Percentiles rank a stretch among this genome's conserved stretches.
Evolutionary conservation across 352 stramenopile species (phyloP).

Genomic region (Phytophthora lateralis): DNA sequence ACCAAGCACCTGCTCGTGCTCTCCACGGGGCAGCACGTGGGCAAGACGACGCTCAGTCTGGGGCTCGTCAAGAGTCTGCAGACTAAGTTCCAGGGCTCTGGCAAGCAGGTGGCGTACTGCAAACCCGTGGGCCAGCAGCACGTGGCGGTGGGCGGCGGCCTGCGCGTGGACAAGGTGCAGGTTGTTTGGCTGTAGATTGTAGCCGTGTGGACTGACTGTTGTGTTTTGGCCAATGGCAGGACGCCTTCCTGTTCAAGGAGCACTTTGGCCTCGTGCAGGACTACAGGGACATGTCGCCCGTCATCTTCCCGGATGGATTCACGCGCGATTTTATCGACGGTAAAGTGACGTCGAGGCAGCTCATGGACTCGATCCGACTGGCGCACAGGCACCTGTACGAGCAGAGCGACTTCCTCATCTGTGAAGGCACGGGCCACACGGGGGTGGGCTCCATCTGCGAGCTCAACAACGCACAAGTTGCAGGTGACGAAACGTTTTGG

Average conservation of each 20-base stretch:
- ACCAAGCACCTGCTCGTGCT: conserved; percentile 84
- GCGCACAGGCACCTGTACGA: conserved; percentile 84
- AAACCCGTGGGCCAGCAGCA: conserved; percentile 97
- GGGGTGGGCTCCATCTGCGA: conserved; percentile 92
- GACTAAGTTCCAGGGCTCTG: conserved; percentile 80
- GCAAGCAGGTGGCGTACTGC: conserved; percentile 89
- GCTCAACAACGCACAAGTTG: conserved; percentile 91
- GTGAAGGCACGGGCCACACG: conserved; percentile 94
- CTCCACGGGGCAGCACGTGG: conserved; percentile 96
- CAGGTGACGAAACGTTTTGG: conserved; percentile 38
- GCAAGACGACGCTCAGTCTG: conserved; percentile 97
- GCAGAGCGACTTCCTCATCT: conserved; percentile 93
- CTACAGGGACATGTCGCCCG: conserved; percentile 97
- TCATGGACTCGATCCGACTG: conserved; percentile 77
- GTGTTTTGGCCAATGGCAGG: conserved; percentile 36
- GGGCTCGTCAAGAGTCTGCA: conserved; percentile 94
- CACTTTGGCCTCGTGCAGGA: conserved; percentile 96
- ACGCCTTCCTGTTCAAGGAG: conserved; percentile 96
- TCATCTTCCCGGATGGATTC: conserved; percentile 97
- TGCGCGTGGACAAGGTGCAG: conserved; percentile 89
- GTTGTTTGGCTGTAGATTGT: too few relatives aligned
- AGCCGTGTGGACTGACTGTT: neutral
- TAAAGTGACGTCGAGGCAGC: conserved; percentile 88
- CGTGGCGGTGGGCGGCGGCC: conserved; percentile 73
- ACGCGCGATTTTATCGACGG: conserved; percentile 97